phyloP scores from a whole-genome alignment of 2,329 filamentous ascomycete genomes.

The Nothophaeocryptopus gaeumannii region DNA sequence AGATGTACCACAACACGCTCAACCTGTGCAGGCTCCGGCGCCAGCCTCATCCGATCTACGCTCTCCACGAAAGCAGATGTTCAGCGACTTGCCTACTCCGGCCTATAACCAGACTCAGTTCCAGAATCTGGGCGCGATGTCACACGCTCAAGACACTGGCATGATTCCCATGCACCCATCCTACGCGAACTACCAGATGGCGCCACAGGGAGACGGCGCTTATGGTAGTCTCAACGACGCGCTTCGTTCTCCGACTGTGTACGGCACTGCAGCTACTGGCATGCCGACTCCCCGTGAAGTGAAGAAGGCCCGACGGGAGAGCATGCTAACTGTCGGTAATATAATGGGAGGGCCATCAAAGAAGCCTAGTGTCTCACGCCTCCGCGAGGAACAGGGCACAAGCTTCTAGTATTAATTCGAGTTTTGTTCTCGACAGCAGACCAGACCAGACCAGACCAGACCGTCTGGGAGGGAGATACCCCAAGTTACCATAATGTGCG shows the following conservation, averaged over 20 bases:
- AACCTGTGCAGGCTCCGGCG: slow-evolving; percentile 36
- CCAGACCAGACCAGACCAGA: slow-evolving; percentile 16
- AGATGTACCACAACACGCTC: slow-evolving; percentile 3
- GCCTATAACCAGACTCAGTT: slow-evolving; percentile 57
- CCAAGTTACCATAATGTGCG: no score
- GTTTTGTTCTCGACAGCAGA: slow-evolving; percentile 13
- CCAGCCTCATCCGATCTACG: slow-evolving; percentile 55
- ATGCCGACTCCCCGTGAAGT: slow-evolving; percentile 21
- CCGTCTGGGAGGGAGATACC: slow-evolving; percentile 8
- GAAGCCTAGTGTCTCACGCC: slow-evolving; percentile 37
- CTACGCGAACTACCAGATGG: slow-evolving; percentile 32
- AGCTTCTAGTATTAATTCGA: slow-evolving; percentile 25
- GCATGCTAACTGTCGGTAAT: slow-evolving; percentile 29
- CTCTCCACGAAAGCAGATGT: slow-evolving; percentile 64
- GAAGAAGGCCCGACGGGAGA: slow-evolving; percentile 31
- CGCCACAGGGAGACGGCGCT: slow-evolving; percentile 33
- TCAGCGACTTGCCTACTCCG: slow-evolving; percentile 64
- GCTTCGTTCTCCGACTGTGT: slow-evolving; percentile 27
- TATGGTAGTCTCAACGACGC: slow-evolving; percentile 37
- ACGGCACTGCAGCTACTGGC: slow-evolving; percentile 20
- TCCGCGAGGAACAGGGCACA: slow-evolving; percentile 33
- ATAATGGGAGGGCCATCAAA: slow-evolving; percentile 22
- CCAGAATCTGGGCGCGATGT: slow-evolving; percentile 14
- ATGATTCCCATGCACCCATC: slow-evolving; percentile 34
- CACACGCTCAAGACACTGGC: slow-evolving; percentile 27